Evolutionary conservation across 306 rosid genomes (phyloP).

Genomic region (Glycine soja): DNA sequence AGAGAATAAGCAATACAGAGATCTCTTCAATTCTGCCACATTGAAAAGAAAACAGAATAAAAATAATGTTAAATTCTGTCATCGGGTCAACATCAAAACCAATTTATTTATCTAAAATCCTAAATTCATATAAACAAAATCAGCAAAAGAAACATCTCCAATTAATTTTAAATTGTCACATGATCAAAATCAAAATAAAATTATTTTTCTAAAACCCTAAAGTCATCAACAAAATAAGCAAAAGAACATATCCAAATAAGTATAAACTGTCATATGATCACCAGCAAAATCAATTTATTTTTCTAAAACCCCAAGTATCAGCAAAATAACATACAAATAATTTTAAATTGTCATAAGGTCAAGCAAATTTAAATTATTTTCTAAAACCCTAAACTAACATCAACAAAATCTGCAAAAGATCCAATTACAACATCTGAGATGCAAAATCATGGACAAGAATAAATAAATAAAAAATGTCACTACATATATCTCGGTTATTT

Average conservation of each 20-base stretch:
- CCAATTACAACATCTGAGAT: constrained; percentile 18
- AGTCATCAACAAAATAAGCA: background rate
- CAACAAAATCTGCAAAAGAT: constrained; percentile 1
- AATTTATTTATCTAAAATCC: background rate
- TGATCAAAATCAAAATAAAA: constrained; percentile 12
- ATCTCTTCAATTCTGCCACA: constrained; percentile 88
- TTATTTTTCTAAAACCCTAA: background rate
- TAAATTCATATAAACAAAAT: background rate
- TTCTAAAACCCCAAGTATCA: background rate
- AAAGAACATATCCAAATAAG: constrained; percentile 11
- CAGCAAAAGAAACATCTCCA: background rate
- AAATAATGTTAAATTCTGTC: background rate
- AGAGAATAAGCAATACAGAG: constrained; percentile 91
- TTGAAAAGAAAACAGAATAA: background rate
- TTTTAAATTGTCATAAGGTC: no score
- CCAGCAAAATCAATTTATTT: background rate
- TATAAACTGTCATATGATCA: constrained; percentile 7
- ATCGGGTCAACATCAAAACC: background rate
- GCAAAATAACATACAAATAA: no score
- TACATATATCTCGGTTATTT: background rate
- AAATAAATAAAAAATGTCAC: background rate
- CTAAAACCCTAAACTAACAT: no score
- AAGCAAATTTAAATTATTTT: no score
- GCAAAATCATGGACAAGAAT: constrained; percentile 1
- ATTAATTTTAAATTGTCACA: constrained; percentile 6